Percentiles rank a stretch among this genome's conserved stretches.
Evolutionary conservation across 805 yeast genomes (phyloP).

Genomic region (Candida adriatica): DNA sequence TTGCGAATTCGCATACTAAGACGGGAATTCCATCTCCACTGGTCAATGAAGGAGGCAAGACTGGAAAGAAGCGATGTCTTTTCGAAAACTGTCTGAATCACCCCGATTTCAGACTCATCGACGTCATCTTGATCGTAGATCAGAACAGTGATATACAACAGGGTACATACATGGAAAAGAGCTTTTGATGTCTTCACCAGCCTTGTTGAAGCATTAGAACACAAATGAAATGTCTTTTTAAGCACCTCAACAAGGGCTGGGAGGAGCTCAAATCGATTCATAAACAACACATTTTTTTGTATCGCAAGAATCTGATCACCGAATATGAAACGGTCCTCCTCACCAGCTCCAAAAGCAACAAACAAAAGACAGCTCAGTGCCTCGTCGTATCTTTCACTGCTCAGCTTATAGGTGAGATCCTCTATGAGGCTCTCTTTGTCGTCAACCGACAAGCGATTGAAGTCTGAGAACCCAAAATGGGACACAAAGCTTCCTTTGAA

Average conservation of each 20-base stretch:
- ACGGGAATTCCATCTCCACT: constrained; percentile 56
- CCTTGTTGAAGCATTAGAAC: constrained; percentile 2
- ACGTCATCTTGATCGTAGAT: constrained; percentile 4
- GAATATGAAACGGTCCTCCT: constrained; percentile 5
- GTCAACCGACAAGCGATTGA: constrained; percentile 9
- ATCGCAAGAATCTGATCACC: constrained; percentile 8
- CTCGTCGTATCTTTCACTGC: background rate
- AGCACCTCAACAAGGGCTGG: constrained; percentile 5
- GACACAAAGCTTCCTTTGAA: constrained; percentile 3
- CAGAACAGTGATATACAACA: constrained; percentile 10
- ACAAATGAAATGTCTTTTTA: constrained; percentile 6
- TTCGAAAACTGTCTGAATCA: constrained; percentile 13
- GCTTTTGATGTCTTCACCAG: constrained; percentile 9
- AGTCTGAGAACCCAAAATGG: constrained; percentile 7
- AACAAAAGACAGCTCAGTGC: constrained; percentile 9
- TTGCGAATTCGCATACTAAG: constrained; percentile 46
- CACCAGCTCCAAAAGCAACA: constrained; percentile 14
- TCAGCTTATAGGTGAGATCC: constrained; percentile 7
- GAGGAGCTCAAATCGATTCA: constrained; percentile 5
- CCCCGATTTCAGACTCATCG: constrained; percentile 3
- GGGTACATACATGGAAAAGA: constrained; percentile 11
- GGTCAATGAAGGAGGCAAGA: constrained; percentile 47
- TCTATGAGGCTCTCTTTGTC: constrained; percentile 13
- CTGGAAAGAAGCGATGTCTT: constrained; percentile 34
- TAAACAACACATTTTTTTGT: constrained; percentile 5